Evolutionary conservation across 768 basidiomycete genomes (phyloP), one percentile per base, ranked within the genome.

Genomic region (Collybia sordida): DNA sequence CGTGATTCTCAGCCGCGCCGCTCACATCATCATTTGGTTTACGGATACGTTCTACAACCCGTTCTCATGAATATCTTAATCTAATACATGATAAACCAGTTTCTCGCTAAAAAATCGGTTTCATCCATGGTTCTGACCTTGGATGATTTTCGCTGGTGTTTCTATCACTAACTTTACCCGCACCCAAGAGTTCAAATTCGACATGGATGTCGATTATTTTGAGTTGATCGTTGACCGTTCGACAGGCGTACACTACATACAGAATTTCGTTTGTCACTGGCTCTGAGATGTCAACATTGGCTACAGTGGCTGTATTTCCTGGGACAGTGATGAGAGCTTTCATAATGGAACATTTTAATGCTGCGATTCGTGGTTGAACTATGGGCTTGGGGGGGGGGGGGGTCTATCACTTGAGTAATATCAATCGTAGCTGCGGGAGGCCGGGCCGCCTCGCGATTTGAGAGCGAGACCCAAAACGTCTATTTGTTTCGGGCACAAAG

Each of bases 291-390:
- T 60, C 50, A 37, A 69, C 55, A 8, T 62, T 54, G 18, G 50
- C 40, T 12, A 70, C 59, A 14, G 58, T 31, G 11, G 68, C 65
- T n/a, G 63, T 68, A 15, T 62, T 62, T 14, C 53, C 58, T 6
- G 56, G 41, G 9, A 58, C 62, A 2, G 63, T 68, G 14, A 67
- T 58, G 18, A 70, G 61, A 39, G 64, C 68, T 48, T 64, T 56
- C 66, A 67, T 66, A 38, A 23, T 34, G 9, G 19, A 25, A 18
- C 9, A n/a, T 25, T 11, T n/a, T 27, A 27, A 27, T 27, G 11
- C 27, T 5, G 27, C n/a, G n/a, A n/a, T n/a, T n/a, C n/a, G n/a
- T n/a, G n/a, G n/a, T n/a, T n/a, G n/a, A n/a, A n/a, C n/a, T n/a
- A n/a, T n/a, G n/a, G n/a, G n/a, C n/a, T n/a, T n/a, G n/a, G n/a